Conservation (phyloP, 2,329 filamentous ascomycete genomes). For the Bipolaris victoriae region DNA sequence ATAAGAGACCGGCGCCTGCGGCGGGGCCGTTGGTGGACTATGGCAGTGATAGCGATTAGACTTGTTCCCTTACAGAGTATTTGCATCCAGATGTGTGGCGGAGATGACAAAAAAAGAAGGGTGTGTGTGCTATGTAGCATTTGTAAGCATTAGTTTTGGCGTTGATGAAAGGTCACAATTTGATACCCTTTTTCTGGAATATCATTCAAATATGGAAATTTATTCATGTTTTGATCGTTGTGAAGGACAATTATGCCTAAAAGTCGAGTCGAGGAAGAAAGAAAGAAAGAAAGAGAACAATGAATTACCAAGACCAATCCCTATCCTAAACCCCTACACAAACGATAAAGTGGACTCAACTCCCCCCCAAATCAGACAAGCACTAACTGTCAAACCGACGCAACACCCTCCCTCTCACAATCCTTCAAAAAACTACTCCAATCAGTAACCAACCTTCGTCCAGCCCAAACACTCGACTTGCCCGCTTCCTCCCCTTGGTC, state of each 20-base stretch:
- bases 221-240: too few species aligned
- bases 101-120: too few species aligned
- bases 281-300: not conserved
- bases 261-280: not conserved
- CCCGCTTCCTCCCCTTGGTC: not conserved
- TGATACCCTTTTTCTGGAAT: too few species aligned
- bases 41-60: conserved; percentile 72
- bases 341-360: not conserved
- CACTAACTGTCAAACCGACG: conserved; percentile 12
- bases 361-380: too few species aligned
- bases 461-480: conserved; percentile 20
- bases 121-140: too few species aligned
- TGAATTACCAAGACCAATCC: not conserved
- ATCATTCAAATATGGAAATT: too few species aligned
- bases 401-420: conserved; percentile 32
- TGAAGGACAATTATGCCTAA: too few species aligned
- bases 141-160: too few species aligned
- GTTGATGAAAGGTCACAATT: too few species aligned
- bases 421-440: conserved; percentile 21
- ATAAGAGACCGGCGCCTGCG: conserved; percentile 60
- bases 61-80: too few species aligned
- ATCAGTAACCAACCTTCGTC: conserved; percentile 18
- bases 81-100: too few species aligned
- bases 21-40: conserved; percentile 84
- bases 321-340: not conserved